Evolutionary conservation across 345 rosid genomes (phyloP).

Genomic region (Arabidopsis arenosa): DNA sequence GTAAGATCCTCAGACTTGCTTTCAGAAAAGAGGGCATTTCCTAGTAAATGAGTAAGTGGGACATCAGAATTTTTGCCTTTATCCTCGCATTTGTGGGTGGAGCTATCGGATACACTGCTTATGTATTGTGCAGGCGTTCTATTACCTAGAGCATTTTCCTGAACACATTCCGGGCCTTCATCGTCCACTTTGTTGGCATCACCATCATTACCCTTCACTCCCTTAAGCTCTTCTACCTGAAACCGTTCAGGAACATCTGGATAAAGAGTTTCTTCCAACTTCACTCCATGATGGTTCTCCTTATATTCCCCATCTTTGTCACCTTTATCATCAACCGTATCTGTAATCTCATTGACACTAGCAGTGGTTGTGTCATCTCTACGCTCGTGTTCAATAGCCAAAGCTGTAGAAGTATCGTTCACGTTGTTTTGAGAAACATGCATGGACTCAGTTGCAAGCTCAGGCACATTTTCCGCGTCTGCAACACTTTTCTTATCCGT

Average conservation of each 20-base stretch:
- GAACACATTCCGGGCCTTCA: slow-evolving; percentile 44
- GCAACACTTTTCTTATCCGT: slow-evolving; percentile 37
- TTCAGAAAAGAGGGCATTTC: slow-evolving; percentile 51
- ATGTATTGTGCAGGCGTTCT: slow-evolving; percentile 38
- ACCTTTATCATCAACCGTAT: slow-evolving; percentile 39
- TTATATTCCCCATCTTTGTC: slow-evolving; percentile 42
- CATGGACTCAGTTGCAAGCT: slow-evolving; percentile 45
- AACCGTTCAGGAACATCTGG: slow-evolving; percentile 43
- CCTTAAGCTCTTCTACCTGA: slow-evolving; percentile 44
- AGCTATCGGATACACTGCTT: slow-evolving; percentile 43
- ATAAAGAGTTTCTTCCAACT: slow-evolving; percentile 46
- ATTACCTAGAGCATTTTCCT: slow-evolving; percentile 46
- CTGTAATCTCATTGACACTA: slow-evolving; percentile 21
- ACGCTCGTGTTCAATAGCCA: slow-evolving; percentile 31
- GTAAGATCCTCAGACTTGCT: slow-evolving; percentile 49
- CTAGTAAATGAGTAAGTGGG: slow-evolving; percentile 43
- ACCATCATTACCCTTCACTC: slow-evolving; percentile 51
- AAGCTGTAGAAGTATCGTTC: slow-evolving; percentile 34
- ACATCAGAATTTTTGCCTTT: slow-evolving; percentile 71
- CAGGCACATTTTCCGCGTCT: slow-evolving; percentile 40
- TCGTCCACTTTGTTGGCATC: slow-evolving; percentile 49
- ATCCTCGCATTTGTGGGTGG: slow-evolving; percentile 53
- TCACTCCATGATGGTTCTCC: slow-evolving; percentile 37
- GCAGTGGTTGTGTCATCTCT: slow-evolving; percentile 10
- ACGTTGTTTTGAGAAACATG: slow-evolving; percentile 43